A percentile compares a stretch with the other conserved stretches of the same genome.
phyloP scores from a whole-genome alignment of 768 basidiomycete species.

The Stropharia rugosoannulata region DNA sequence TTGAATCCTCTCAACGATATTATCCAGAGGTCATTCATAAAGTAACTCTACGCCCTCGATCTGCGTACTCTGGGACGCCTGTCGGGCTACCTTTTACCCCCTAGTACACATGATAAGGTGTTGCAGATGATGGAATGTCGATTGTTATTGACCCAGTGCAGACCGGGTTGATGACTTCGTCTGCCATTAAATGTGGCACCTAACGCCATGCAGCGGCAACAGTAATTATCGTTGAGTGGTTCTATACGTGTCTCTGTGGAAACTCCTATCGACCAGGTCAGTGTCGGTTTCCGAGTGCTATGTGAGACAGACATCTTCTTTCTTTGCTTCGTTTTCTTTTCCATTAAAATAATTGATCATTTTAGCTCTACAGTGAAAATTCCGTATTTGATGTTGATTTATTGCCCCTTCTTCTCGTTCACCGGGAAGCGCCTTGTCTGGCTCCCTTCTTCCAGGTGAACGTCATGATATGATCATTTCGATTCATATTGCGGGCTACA shows the following conservation, averaged over 20 bases:
- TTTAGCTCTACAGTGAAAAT: background rate
- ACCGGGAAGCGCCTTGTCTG: background rate
- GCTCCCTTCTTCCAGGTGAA: background rate
- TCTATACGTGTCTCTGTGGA: constrained; percentile 67
- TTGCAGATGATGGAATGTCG: constrained; percentile 11
- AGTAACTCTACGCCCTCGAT: constrained; percentile 2
- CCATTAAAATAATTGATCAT: background rate
- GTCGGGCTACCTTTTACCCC: constrained; percentile 17
- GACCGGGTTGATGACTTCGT: constrained; percentile 8
- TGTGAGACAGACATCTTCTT: constrained; percentile 66
- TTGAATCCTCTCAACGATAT: no score
- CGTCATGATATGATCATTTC: background rate
- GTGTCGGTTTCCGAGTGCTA: constrained; percentile 83
- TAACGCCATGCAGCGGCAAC: constrained; percentile 18
- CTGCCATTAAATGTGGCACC: background rate
- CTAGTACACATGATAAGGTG: constrained; percentile 20
- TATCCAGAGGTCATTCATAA: no score
- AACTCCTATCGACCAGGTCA: constrained; percentile 78
- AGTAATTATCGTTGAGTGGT: constrained; percentile 48
- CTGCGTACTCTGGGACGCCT: constrained; percentile 15
- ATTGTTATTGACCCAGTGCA: background rate
- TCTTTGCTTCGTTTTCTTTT: background rate
- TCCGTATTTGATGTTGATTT: background rate
- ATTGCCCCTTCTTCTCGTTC: background rate
- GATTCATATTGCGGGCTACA: background rate